phyloP scores from a whole-genome alignment of 306 rosid species.

The Prunus mira region DNA sequence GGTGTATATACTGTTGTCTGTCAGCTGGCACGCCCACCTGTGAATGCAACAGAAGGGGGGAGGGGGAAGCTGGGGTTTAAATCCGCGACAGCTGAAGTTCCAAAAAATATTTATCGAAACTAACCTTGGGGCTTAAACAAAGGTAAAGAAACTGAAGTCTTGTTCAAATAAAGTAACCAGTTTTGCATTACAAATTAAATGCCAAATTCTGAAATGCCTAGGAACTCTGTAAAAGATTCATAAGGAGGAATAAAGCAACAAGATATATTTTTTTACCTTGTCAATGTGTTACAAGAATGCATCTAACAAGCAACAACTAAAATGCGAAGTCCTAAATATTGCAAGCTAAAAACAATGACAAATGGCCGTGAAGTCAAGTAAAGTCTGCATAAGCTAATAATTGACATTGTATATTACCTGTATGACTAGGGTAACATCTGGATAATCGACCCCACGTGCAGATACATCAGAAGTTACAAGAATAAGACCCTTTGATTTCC shows the following conservation, averaged over 20 bases:
- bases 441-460: conserved; percentile 98
- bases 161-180: neutral
- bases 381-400: too few relatives aligned
- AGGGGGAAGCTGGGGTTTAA: neutral
- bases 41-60: conserved; percentile 13
- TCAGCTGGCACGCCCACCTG: conserved; percentile 91
- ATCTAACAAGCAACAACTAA: neutral
- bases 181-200: neutral
- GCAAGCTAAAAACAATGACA: conserved; percentile 10
- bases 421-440: conserved; percentile 85
- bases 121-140: neutral
- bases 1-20: conserved; percentile 85
- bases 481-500: conserved; percentile 88
- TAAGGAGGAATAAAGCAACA: too few relatives aligned
- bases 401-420: conserved; percentile 45
- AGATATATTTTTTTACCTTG: neutral
- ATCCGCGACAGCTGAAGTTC: neutral
- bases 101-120: neutral
- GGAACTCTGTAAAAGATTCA: neutral
- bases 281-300: neutral
- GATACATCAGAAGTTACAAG: conserved; percentile 96
- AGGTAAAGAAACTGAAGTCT: neutral
- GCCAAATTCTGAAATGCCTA: neutral
- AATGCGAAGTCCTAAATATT: neutral
- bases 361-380: neutral